These are phyloP conservation scores for Apiospora sp. DNA, from an alignment of 2,329 filamentous ascomycete species.

Conservation along the genomic window DNA sequence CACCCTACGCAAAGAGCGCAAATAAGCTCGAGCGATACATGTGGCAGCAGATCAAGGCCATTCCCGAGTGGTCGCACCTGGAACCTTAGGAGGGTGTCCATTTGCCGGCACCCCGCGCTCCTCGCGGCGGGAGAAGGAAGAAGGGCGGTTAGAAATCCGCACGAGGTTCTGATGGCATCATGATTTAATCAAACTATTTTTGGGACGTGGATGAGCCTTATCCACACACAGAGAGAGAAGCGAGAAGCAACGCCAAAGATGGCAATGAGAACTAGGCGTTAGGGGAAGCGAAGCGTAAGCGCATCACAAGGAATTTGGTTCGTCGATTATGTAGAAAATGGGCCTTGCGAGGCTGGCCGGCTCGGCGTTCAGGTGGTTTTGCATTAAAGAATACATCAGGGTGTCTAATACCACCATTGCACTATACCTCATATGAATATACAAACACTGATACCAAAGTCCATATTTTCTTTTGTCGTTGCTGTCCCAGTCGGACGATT, in stretches of 20 bases:
- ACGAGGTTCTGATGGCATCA: neutral
- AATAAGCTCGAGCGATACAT: conserved; percentile 94
- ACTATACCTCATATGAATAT: neutral
- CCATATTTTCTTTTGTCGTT: neutral
- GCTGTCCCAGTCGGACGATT: neutral
- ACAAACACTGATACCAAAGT: neutral
- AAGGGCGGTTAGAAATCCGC: neutral
- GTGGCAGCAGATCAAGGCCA: conserved; percentile 90
- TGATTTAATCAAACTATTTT: neutral
- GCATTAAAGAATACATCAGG: conserved; percentile 1
- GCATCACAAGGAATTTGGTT: conserved; percentile 5
- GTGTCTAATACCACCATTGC: conserved; percentile 14
- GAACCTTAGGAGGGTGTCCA: conserved; percentile 49
- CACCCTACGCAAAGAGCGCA: conserved; percentile 92
- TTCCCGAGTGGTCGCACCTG: conserved; percentile 87
- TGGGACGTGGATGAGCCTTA: neutral
- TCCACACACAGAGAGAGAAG: neutral
- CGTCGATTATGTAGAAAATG: neutral
- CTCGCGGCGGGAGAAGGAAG: conserved; percentile 16
- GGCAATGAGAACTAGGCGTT: conserved; percentile 4
- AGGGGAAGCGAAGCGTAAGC: conserved; percentile 14
- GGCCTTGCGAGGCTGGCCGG: conserved; percentile 5
- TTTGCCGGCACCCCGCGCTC: conserved; percentile 2
- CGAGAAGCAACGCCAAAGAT: neutral
- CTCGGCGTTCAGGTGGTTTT: conserved; percentile 20